Evolutionary conservation across 768 basidiomycete genomes (phyloP), one percentile per base, ranked within the genome.

Genomic region (Lentinus brumalis): DNA sequence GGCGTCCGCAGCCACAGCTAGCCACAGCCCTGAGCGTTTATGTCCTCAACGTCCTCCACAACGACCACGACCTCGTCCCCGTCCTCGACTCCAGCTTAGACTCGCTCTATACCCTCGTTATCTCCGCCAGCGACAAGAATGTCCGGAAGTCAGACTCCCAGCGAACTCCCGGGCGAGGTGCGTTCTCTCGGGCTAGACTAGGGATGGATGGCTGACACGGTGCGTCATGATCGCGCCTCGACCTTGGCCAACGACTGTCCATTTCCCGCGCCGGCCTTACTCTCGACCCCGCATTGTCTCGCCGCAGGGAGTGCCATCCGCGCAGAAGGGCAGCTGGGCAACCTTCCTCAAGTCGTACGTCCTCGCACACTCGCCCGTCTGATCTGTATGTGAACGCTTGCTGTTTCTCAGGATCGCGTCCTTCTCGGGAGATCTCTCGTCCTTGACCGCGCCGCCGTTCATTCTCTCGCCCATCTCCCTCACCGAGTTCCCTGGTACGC

Each of bases 391-490:
- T n/a, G 9, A 7, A 38, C 15, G 39, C 41, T 57, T 57, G 50
- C 16, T 35, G n/a, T 44, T 56, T 60, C 56, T 62, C 57, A 92
- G 91, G 62, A 87, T 96, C 67, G 88, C 93, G 35, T 88, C 88
- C 38, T 85, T 96, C 70, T 91, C 92, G 2, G 94, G 94, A 56
- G 94, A 96, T 77, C 81, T 95, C 46, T 94, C 89, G 1, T 85
- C 86, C 3, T 76, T 94, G 73, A 92, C 92, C 1, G 91, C 92
- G 0, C 91, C 92, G 39, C 89, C 92, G 0, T 96, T 98, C 78
- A 97, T 98, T 64, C 84, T 96, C 50, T 94, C 92, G 1, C 94
- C 93, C 9, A 86, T 88, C 4, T 96, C 94, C 2, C 82, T 96
- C 53, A 96, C 94, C 0, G 94, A 96, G 74, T 97, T 92, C 71